phyloP scores from a whole-genome alignment of 1,284 basidiomycete genomes.

The Coriolopsis trogii region DNA sequence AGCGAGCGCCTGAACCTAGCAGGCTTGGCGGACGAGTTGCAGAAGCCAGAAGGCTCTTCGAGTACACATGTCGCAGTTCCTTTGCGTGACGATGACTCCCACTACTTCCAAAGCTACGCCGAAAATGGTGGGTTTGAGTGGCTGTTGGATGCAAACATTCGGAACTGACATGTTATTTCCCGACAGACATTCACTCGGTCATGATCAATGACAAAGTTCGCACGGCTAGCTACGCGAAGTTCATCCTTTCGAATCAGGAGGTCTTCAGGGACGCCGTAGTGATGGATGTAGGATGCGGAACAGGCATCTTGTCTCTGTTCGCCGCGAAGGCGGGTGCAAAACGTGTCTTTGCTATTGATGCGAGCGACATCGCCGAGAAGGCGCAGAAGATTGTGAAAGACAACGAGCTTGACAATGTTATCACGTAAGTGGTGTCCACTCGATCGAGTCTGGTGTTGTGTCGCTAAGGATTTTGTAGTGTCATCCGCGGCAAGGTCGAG shows the following conservation, averaged over 20 bases:
- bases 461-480: conserved; percentile 42
- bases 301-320: conserved; percentile 91
- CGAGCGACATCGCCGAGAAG: conserved; percentile 84
- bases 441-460: neutral
- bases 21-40: conserved; percentile 44
- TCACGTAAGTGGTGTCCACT: conserved; percentile 64
- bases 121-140: conserved; percentile 88
- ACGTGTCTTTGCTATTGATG: conserved; percentile 93
- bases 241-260: conserved; percentile 84
- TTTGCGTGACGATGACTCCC: conserved; percentile 81
- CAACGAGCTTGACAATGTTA: conserved; percentile 77
- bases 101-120: conserved; percentile 96
- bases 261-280: conserved; percentile 88
- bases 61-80: conserved; percentile 31
- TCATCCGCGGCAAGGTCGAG: conserved; percentile 89
- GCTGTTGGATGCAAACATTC: no score
- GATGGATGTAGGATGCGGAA: conserved; percentile 95
- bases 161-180: neutral
- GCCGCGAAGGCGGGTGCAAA: conserved; percentile 92
- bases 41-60: conserved; percentile 39
- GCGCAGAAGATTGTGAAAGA: conserved; percentile 81
- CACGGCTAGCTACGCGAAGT: conserved; percentile 91
- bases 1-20: conserved; percentile 51
- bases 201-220: conserved; percentile 91
- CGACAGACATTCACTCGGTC: conserved; percentile 72